These are phyloP conservation scores for Ceratocystis harringtonii DNA, from an alignment of 2,329 filamentous ascomycete genomes.

Conservation along the genomic window DNA sequence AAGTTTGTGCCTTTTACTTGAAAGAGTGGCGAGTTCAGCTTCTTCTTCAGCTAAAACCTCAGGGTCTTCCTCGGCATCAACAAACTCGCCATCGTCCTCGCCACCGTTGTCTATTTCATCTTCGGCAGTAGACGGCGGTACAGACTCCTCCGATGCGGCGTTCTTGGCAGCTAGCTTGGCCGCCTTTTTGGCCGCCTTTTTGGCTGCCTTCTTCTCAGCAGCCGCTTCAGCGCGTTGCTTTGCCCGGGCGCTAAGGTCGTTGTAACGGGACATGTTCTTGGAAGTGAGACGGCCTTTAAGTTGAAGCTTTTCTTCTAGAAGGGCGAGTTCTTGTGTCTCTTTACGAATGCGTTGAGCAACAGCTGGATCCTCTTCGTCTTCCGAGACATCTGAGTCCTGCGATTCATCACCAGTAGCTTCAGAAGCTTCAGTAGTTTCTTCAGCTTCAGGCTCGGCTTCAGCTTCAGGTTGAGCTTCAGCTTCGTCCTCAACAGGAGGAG, in stretches of 20 bases:
- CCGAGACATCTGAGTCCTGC: conserved; percentile 7
- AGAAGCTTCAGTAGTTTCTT: not conserved
- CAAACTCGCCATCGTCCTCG: conserved; percentile 6
- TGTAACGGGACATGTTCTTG: conserved; percentile 10
- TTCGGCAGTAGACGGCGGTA: not conserved
- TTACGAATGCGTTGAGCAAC: conserved; percentile 5
- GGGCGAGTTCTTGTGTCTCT: conserved; percentile 7
- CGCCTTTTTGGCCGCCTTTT: conserved; percentile 25
- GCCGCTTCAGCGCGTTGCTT: conserved; percentile 7
- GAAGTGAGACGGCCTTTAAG: conserved; percentile 4
- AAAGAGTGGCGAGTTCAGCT: conserved; percentile 26
- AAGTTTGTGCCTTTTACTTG: conserved; percentile 20
- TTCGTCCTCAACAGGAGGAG: not conserved
- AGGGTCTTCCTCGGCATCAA: conserved; percentile 15
- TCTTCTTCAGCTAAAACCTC: conserved; percentile 23
- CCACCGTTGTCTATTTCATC: not conserved
- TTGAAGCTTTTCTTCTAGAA: conserved; percentile 11
- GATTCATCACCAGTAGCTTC: not conserved
- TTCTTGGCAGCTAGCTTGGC: conserved; percentile 21
- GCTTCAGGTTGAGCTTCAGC: conserved; percentile 3
- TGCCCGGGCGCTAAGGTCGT: conserved; percentile 9
- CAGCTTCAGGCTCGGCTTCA: not conserved
- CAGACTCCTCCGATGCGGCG: conserved; percentile 10
- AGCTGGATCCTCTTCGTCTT: conserved; percentile 4
- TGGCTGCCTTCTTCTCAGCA: conserved; percentile 24